These are phyloP conservation scores for Plasmodium relictum DNA, from an alignment of 169 alveolate species.

Conservation along the genomic window DNA sequence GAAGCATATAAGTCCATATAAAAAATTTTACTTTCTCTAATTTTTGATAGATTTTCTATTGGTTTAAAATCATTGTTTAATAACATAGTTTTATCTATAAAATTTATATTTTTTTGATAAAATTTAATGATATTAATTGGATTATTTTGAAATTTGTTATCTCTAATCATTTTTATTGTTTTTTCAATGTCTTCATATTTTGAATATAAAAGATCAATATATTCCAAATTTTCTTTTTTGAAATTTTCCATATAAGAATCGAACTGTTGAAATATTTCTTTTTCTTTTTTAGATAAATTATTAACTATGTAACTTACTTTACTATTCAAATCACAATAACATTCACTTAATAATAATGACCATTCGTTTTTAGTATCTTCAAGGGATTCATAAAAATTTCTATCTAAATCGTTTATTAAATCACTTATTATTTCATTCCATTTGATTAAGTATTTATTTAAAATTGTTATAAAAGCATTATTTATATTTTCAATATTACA, in stretches of 20 bases:
- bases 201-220: conserved; percentile 27
- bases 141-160: conserved; percentile 45
- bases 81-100: conserved; percentile 39
- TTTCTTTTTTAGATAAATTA: conserved; percentile 56
- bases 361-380: conserved; percentile 84
- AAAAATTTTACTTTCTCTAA: conserved; percentile 65
- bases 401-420: conserved; percentile 78
- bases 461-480: conserved; percentile 81
- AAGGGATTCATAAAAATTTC: conserved; percentile 80
- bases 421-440: conserved; percentile 83
- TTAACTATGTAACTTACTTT: conserved; percentile 50
- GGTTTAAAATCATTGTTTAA: conserved; percentile 59
- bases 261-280: conserved; percentile 52
- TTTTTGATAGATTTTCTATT: conserved; percentile 62
- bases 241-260: conserved; percentile 55
- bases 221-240: conserved; percentile 61
- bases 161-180: conserved; percentile 49
- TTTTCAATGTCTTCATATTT: conserved; percentile 68
- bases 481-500: conserved; percentile 84
- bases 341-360: conserved; percentile 76
- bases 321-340: conserved; percentile 37
- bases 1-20: conserved; percentile 72
- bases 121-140: conserved; percentile 71
- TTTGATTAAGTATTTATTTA: conserved; percentile 80
- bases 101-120: conserved; percentile 40